phyloP scores from a whole-genome alignment of 1,284 basidiomycete genomes.

The Moesziomyces parantarcticus region DNA sequence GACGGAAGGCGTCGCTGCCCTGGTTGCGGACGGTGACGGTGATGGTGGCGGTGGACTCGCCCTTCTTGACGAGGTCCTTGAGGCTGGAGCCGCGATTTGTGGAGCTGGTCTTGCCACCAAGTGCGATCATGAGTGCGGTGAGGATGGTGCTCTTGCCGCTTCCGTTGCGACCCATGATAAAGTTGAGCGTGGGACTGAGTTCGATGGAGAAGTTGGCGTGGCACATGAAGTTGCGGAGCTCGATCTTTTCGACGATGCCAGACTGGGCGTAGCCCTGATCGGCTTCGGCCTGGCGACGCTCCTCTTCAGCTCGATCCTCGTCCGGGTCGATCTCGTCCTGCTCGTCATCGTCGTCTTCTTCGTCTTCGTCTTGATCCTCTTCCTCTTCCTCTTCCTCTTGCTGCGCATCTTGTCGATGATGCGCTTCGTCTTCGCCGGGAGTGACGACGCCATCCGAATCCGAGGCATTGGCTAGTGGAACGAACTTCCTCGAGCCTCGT shows the following conservation, averaged over 20 bases:
- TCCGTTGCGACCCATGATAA: constrained; percentile 86
- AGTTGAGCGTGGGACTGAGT: constrained; percentile 92
- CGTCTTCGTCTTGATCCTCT: constrained; percentile 14
- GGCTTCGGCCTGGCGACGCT: constrained; percentile 24
- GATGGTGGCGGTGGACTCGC: constrained; percentile 82
- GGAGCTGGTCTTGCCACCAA: constrained; percentile 88
- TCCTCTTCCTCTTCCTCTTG: constrained; percentile 23
- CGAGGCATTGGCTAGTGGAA: background rate
- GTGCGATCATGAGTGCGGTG: constrained; percentile 89
- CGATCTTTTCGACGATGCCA: constrained; percentile 86
- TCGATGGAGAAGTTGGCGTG: constrained; percentile 80
- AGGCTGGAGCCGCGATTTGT: constrained; percentile 84
- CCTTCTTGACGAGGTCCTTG: constrained; percentile 88
- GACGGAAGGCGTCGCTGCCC: constrained; percentile 87
- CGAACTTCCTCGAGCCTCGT: background rate
- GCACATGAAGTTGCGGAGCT: constrained; percentile 96
- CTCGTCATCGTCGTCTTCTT: constrained; percentile 27
- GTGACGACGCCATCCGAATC: constrained; percentile 72
- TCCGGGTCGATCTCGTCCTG: constrained; percentile 31
- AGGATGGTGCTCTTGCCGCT: constrained; percentile 89
- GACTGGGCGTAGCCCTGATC: constrained; percentile 67
- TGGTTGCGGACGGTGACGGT: constrained; percentile 85
- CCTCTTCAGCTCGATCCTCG: constrained; percentile 25
- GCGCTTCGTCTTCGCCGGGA: constrained; percentile 24
- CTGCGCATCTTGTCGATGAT: constrained; percentile 6